Base-by-base conservation (phyloP, 140 eudicot genomes). In the Anethum foeniculum region DNA sequence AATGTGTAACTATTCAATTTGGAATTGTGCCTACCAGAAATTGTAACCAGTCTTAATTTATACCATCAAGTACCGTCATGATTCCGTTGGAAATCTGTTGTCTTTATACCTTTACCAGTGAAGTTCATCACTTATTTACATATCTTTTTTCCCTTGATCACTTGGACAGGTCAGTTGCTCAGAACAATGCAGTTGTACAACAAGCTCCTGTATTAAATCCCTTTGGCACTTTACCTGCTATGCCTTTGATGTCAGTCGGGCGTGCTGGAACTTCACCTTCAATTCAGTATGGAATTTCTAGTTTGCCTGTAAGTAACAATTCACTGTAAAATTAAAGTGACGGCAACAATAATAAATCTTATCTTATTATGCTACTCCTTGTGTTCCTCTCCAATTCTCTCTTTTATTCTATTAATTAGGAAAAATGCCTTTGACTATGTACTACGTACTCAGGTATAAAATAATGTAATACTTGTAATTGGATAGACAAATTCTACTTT, bases 171-270 rank as follows among this genome's bases (percentile, higher is more conserved):
- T 28, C 93, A 81, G 86, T 82, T 58, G 72, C 77, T 79, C 98
- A 85, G 81, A 86, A 48, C 85, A 77, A 88, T 21, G 82, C 86
- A 48, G 76, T 87, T 49, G 86, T 85, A 18, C 98, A 89, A 83
- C 86, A 88, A 76, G 86, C 82, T 58, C 81, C 88, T 23, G 84
- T 89, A 68, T 83, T 90, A 62, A 91, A 91, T 85, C 98, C 98
- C 30, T 93, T 93, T 86, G 99, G 99, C 79, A 89, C 93, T 64
- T 84, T 95, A 65, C 99, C 99, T 38, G 97, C 99, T 75, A 87
- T 92, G 96, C 99, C 99, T 65, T 93, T 90, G 81, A 92, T 95
- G 90, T 93, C 97, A 75, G 88, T 92, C 75, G 97, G 97, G 6
- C 93, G 90, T 71, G 76, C 83, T 19, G 99, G 99, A 79, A 88